Base-by-base conservation (phyloP, 352 stramenopile species). In the Phytophthora megakarya region DNA sequence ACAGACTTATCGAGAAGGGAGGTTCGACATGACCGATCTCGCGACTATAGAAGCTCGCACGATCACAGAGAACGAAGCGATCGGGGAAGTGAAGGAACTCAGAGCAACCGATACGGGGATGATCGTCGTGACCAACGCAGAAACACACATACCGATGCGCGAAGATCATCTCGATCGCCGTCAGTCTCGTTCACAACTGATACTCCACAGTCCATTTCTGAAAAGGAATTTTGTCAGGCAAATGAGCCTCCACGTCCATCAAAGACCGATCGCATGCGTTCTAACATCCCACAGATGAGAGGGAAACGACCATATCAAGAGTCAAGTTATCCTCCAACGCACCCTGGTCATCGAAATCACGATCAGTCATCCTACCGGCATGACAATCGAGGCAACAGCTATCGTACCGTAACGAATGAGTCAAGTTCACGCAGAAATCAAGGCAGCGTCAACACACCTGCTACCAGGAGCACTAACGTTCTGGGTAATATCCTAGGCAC, bases 401-500 rank as follows among this genome's bases (percentile, higher is more conserved):
- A 68, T 57, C 55, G 51, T 19, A 32, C 64, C 22, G 35, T 61
- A 49, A 44, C 53, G 33, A 54, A 61, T 26, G 48, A 74, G 42
- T 38, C 49, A 5, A 70, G 33, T 6, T 46, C 43, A 11, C 40
- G 16, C 16, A 62, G 39, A 56, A 66, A 45, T 6, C 48, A 39
- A 32, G 48, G 40, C 48, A 71, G 43, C 33, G 33, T 18, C 12
- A 22, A 48, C 0, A 59, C 44, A 15, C 51, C 58, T 32, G 50
- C 56, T 22, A 51, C 26, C 18, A 64, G 63, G 18, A 75, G 65
- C 18, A 58, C 70, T 1, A 72, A 78, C 11, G 62, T 94, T 18
- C 50, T 94, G 28, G 64, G 63, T 30, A 89, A 68, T 51, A 94
- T 94, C 32, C 67, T 94, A 5, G 82, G 80, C 2, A 91, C 78